Evolutionary conservation across 1,284 basidiomycete genomes (phyloP).

Genomic region (Hemileia vastatrix): DNA sequence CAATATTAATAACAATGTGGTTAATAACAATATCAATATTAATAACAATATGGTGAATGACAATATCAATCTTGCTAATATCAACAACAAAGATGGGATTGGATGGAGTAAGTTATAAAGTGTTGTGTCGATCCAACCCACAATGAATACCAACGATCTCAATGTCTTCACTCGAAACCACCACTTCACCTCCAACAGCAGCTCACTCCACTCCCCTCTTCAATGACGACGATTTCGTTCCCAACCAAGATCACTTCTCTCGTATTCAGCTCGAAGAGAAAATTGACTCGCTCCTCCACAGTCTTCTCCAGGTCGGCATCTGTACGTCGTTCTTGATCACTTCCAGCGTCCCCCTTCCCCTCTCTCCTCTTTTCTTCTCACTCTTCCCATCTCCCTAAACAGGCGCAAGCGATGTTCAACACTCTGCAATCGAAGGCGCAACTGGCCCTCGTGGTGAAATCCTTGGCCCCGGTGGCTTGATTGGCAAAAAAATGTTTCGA

Average conservation of each 20-base stretch:
- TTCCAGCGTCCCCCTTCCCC: background rate
- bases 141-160: too few relatives aligned
- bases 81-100: too few relatives aligned
- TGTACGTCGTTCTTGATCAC: background rate
- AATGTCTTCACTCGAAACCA: too few relatives aligned
- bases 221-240: background rate
- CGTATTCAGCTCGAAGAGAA: conserved; percentile 16
- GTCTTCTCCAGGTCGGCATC: conserved; percentile 16
- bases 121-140: too few relatives aligned
- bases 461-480: conserved; percentile 14
- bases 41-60: too few relatives aligned
- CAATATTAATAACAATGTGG: too few relatives aligned
- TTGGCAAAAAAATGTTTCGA: conserved; percentile 18
- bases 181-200: background rate
- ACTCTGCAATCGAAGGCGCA: conserved; percentile 10
- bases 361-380: background rate
- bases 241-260: background rate
- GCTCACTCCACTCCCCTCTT: conserved; percentile 8
- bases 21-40: too few relatives aligned
- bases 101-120: too few relatives aligned
- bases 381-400: background rate
- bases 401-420: conserved; percentile 20
- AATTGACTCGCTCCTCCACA: conserved; percentile 13
- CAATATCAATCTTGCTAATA: too few relatives aligned
- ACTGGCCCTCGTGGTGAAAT: conserved; percentile 3